These are phyloP conservation scores for Circinella umbellata DNA, from an alignment of 371 early-diverging fungal species.

Conservation along the genomic window DNA sequence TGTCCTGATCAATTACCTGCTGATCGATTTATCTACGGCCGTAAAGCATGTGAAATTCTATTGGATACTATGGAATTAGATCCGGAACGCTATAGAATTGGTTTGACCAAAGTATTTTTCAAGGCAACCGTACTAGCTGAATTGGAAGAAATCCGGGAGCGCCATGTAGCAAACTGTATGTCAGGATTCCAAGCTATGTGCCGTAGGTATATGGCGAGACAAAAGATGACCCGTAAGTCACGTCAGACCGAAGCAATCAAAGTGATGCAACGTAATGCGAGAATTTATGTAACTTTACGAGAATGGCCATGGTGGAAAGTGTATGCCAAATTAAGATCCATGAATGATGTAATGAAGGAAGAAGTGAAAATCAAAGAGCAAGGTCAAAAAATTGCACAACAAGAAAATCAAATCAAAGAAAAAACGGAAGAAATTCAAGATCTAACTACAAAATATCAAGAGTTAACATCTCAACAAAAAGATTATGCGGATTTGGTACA, in stretches of 20 bases:
- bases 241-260: conserved; percentile 88
- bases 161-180: conserved; percentile 81
- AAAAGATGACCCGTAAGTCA: conserved; percentile 66
- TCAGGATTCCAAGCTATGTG: conserved; percentile 88
- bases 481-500: conserved; percentile 52
- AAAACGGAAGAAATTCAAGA: conserved; percentile 62
- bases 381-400: conserved; percentile 57
- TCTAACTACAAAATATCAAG: conserved; percentile 47
- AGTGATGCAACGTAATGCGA: conserved; percentile 90
- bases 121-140: conserved; percentile 97
- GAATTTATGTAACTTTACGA: conserved; percentile 85
- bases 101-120: conserved; percentile 98
- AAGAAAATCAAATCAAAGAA: conserved; percentile 50
- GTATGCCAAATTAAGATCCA: conserved; percentile 97
- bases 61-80: conserved; percentile 79
- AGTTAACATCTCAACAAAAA: conserved; percentile 54
- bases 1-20: conserved; percentile 77
- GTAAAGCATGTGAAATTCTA: conserved; percentile 79
- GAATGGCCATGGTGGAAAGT: conserved; percentile 98
- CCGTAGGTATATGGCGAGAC: conserved; percentile 85
- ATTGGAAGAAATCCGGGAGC: conserved; percentile 95
- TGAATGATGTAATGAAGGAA: conserved; percentile 84
- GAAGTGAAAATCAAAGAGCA: conserved; percentile 65
- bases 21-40: conserved; percentile 84
- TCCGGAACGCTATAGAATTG: conserved; percentile 86